Percentiles rank a stretch among this genome's conserved stretches.
phyloP scores from a whole-genome alignment of 192 early-diverging fungal genomes.

The Geranomyces michiganensis region DNA sequence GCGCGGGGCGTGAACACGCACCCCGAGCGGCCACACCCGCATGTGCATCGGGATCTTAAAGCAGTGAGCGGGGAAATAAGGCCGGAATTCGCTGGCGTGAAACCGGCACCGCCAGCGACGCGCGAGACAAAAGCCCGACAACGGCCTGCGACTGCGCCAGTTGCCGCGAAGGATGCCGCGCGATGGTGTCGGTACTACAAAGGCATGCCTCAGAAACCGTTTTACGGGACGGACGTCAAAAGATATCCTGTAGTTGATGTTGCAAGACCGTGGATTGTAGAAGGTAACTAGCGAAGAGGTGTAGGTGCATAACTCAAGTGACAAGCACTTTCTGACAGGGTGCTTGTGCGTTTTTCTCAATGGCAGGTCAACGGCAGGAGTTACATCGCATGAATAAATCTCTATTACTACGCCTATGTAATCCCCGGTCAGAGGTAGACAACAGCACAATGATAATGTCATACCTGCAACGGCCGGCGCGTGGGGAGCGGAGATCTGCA shows the following conservation, averaged over 20 bases:
- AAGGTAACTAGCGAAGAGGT: too few species aligned
- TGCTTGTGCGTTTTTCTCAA: neutral
- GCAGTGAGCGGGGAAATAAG: too few species aligned
- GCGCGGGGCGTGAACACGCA: neutral
- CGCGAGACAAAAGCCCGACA: too few species aligned
- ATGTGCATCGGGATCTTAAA: neutral
- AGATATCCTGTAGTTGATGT: constrained; percentile 4
- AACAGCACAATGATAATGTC: constrained; percentile 3
- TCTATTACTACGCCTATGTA: neutral
- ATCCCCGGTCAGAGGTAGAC: constrained; percentile 7
- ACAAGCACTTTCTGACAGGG: too few species aligned
- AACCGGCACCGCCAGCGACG: too few species aligned
- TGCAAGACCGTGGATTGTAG: constrained; percentile 11
- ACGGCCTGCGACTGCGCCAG: neutral
- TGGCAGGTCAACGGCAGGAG: neutral
- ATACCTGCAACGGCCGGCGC: neutral
- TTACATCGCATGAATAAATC: neutral
- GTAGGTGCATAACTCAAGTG: too few species aligned
- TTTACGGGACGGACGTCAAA: neutral
- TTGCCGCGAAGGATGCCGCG: neutral
- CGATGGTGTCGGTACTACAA: constrained; percentile 9
- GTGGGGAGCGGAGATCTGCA: neutral
- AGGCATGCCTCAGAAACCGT: constrained; percentile 1
- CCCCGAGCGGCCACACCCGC: constrained; percentile 1
- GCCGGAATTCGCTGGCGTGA: too few species aligned